Evolutionary conservation across 371 early-diverging fungal genomes (phyloP).

Genomic region (Mortierella sp.): DNA sequence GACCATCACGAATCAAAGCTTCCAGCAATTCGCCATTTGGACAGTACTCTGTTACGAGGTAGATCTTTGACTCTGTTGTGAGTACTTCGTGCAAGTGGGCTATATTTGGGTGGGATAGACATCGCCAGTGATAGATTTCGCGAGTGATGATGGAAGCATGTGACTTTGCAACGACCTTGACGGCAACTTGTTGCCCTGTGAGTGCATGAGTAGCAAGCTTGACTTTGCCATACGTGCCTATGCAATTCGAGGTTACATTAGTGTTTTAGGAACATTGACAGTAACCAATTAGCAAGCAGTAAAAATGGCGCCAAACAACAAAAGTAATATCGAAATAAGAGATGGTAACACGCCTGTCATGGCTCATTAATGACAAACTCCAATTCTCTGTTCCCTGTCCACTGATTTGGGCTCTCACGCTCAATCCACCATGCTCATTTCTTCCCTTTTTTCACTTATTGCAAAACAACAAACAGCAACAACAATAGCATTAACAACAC

Average conservation of each 20-base stretch:
- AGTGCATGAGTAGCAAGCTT: conserved; percentile 83
- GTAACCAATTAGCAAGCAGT: background rate
- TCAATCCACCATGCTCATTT: background rate
- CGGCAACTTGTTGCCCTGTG: conserved; percentile 88
- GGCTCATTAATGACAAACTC: background rate
- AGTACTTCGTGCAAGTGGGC: conserved; percentile 90
- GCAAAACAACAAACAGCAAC: background rate
- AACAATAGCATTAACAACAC: background rate
- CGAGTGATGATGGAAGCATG: conserved; percentile 82
- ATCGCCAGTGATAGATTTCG: conserved; percentile 92
- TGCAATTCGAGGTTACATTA: background rate
- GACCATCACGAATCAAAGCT: conserved; percentile 71
- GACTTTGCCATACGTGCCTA: conserved; percentile 91
- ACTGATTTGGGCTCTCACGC: background rate
- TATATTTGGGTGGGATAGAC: conserved; percentile 87
- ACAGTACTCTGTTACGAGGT: conserved; percentile 86
- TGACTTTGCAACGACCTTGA: conserved; percentile 89
- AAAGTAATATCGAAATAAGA: background rate
- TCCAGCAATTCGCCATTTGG: conserved; percentile 84
- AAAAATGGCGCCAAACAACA: background rate
- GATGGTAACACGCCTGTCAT: background rate
- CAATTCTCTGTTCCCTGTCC: background rate
- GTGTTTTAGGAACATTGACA: background rate
- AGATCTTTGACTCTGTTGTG: conserved; percentile 83
- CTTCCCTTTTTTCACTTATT: background rate